Conservation (phyloP, 805 yeast species). For the Debaryomyces hansenii region DNA sequence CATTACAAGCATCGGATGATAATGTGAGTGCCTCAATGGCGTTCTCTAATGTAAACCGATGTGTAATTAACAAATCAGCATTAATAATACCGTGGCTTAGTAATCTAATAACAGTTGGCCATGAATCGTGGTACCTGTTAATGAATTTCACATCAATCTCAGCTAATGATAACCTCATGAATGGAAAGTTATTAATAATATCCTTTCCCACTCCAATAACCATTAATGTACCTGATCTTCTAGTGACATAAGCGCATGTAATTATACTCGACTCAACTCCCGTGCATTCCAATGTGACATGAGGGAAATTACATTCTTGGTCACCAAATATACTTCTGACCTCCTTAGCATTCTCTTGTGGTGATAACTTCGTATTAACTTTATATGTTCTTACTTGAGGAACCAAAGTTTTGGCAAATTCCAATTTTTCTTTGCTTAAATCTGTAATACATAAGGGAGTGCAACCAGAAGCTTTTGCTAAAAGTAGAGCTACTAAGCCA, state of each 20-base stretch:
- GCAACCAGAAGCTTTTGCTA: constrained; percentile 55
- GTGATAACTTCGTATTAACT: constrained; percentile 29
- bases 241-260: constrained; percentile 11
- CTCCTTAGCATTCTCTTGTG: constrained; percentile 38
- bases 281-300: constrained; percentile 22
- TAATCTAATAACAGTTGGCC: constrained; percentile 17
- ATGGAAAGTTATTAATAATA: constrained; percentile 17
- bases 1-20: constrained; percentile 20
- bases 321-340: constrained; percentile 35
- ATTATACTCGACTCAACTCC: constrained; percentile 20
- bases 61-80: constrained; percentile 17
- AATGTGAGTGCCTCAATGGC: constrained; percentile 19
- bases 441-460: constrained; percentile 54
- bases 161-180: constrained; percentile 10
- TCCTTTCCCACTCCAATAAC: constrained; percentile 20
- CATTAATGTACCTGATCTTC: constrained; percentile 15
- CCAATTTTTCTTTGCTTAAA: constrained; percentile 42
- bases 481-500: constrained; percentile 47
- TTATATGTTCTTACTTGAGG: constrained; percentile 48
- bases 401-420: constrained; percentile 43
- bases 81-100: constrained; percentile 4
- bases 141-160: constrained; percentile 19
- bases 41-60: constrained; percentile 17
- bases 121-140: constrained; percentile 13
- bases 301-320: constrained; percentile 26